Evolutionary conservation across 225 moss, liverwort and hornwort genomes (phyloP).

Genomic region (Physcomitrium patens): DNA sequence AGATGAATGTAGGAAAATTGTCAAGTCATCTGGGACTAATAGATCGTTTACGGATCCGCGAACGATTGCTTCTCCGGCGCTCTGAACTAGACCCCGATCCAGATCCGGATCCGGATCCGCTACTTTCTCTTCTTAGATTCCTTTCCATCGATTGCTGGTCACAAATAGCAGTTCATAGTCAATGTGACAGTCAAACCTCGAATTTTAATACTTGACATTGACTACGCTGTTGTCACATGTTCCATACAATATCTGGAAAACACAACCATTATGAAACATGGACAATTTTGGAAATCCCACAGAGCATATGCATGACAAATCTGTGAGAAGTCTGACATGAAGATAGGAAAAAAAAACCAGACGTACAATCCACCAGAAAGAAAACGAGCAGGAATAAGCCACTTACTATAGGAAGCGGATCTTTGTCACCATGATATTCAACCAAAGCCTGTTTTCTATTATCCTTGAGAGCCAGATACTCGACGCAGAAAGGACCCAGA

Average conservation of each 20-base stretch:
- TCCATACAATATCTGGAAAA: background rate
- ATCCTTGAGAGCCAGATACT: constrained; percentile 58
- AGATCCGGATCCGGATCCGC: constrained; percentile 39
- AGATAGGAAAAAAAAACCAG: no score
- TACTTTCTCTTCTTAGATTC: constrained; percentile 29
- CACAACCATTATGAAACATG: no score
- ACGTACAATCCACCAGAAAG: background rate
- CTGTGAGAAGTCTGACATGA: no score
- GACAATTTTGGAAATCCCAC: no score
- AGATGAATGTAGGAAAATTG: background rate
- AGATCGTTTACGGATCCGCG: background rate
- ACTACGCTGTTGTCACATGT: background rate
- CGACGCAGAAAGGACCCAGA: constrained; percentile 59
- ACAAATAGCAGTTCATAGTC: background rate
- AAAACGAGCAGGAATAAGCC: background rate
- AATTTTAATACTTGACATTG: background rate
- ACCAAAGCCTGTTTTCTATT: constrained; percentile 34
- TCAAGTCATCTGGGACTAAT: background rate
- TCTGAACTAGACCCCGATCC: constrained; percentile 31
- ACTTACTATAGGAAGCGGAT: constrained; percentile 41
- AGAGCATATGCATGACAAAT: no score
- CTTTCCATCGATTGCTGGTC: constrained; percentile 28
- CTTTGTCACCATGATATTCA: constrained; percentile 50
- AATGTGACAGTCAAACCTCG: no score
- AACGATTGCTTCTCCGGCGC: constrained; percentile 36